Evolutionary conservation across 208 protist species (phyloP).

Genomic region (Novymonas esmeraldas): DNA sequence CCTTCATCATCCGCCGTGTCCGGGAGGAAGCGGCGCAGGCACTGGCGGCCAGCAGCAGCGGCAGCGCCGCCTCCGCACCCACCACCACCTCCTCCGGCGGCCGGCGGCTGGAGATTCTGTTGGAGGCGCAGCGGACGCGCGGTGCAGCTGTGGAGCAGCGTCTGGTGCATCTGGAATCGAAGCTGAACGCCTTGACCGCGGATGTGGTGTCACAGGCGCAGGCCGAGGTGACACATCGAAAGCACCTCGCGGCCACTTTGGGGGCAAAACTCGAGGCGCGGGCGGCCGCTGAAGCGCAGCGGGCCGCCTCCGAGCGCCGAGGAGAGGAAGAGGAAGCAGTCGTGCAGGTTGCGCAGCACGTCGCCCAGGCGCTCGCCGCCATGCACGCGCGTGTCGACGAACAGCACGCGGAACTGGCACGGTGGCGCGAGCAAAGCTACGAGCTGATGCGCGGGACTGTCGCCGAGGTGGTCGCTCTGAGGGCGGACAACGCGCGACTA

Average conservation of each 20-base stretch:
- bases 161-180: slow-evolving; percentile 36
- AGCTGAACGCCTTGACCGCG: slow-evolving; percentile 42
- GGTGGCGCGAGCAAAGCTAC: slow-evolving; percentile 31
- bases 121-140: slow-evolving; percentile 30
- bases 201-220: slow-evolving; percentile 38
- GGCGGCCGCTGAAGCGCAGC: not conserved
- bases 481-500: slow-evolving; percentile 22
- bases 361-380: slow-evolving; percentile 25
- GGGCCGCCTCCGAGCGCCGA: not conserved
- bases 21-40: slow-evolving; percentile 23
- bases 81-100: not conserved
- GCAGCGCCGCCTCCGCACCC: not conserved
- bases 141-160: slow-evolving; percentile 28
- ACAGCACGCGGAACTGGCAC: slow-evolving; percentile 30
- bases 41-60: not conserved
- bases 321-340: not conserved
- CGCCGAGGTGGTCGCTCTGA: slow-evolving; percentile 27
- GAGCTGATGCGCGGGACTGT: slow-evolving; percentile 30
- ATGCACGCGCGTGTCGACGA: slow-evolving; percentile 40
- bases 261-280: slow-evolving; percentile 5
- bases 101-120: slow-evolving; percentile 5
- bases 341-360: slow-evolving; percentile 28
- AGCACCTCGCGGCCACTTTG: slow-evolving; percentile 2
- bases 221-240: slow-evolving; percentile 1
- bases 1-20: slow-evolving; percentile 46